phyloP scores from a whole-genome alignment of 2,329 filamentous ascomycete species.

The Trichoderma atroviride region DNA sequence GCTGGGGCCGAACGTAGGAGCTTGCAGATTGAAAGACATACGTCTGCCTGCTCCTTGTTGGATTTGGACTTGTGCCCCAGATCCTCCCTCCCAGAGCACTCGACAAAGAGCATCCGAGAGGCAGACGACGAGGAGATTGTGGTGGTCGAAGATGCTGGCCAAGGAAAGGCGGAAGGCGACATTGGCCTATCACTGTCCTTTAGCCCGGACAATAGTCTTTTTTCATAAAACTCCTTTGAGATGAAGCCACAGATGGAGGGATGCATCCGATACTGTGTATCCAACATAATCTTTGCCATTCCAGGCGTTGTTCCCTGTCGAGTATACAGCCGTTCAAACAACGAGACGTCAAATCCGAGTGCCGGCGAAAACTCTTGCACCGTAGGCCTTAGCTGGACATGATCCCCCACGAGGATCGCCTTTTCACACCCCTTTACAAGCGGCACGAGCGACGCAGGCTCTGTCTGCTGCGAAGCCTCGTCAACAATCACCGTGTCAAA shows the following conservation, averaged over 20 bases:
- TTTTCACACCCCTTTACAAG: slow-evolving; percentile 47
- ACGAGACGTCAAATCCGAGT: slow-evolving; percentile 44
- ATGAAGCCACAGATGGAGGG: slow-evolving; percentile 44
- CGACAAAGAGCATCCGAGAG: slow-evolving; percentile 40
- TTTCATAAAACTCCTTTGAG: slow-evolving; percentile 45
- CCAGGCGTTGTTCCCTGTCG: background rate
- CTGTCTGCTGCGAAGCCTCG: slow-evolving; percentile 52
- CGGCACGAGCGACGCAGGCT: slow-evolving; percentile 45
- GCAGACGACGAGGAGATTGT: background rate
- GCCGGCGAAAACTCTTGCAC: slow-evolving; percentile 42
- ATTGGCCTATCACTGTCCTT: slow-evolving; percentile 32
- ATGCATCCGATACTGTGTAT: slow-evolving; percentile 51
- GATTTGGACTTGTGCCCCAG: slow-evolving; percentile 44
- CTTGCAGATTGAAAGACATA: slow-evolving; percentile 41
- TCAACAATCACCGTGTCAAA: slow-evolving; percentile 49
- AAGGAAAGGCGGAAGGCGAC: slow-evolving; percentile 27
- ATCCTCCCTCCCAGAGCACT: slow-evolving; percentile 42
- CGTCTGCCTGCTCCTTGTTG: slow-evolving; percentile 43
- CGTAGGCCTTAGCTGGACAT: slow-evolving; percentile 50
- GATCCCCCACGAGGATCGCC: slow-evolving; percentile 49
- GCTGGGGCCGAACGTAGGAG: slow-evolving; percentile 31
- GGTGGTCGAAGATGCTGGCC: slow-evolving; percentile 29
- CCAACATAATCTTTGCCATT: slow-evolving; percentile 45
- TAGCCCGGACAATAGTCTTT: slow-evolving; percentile 41
- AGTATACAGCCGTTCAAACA: slow-evolving; percentile 48